Evolutionary conservation across 73 alveolate genomes (phyloP), one percentile per base, ranked within the genome.

Genomic region (Uronychia binucleata): DNA sequence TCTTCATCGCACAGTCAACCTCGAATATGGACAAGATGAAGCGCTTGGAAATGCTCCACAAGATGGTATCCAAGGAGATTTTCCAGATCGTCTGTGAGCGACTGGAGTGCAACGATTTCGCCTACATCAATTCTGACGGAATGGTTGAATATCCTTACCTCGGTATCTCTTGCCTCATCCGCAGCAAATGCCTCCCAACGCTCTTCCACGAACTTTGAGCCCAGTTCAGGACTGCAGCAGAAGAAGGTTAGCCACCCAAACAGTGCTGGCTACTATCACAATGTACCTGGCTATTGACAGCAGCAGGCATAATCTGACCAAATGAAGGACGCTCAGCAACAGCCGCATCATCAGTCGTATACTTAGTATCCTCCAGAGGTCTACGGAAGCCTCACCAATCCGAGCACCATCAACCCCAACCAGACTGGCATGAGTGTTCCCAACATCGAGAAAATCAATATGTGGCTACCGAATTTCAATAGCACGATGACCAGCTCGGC

Each of bases 111-210:
- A 46, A 46, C 67, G 67, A 46, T 46, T 46, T 46, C 67, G 67
- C 67, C 5, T 46, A 46, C 19, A 46, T 46, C 5, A 81, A 81
- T 58, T 57, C 57, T 31, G 88, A 81, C 33, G 88, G 88, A 28
- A 81, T 81, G 1, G 88, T 81, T 59, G 88, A 81, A 34, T 81
- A 34, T 33, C 88, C 88, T 31, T 46, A 46, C 19, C 19, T 46
- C 5, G 67, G 67, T 46, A 46, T 11, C 5, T 11, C 19, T 46
- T 46, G n/a, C 67, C 19, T 19, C 5, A 46, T 19, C 19, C n/a
- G 19, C 19, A 46, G 67, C 67, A 46, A 19, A 5, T 11, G 5
- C 67, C 19, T 46, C 67, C 5, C 19, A 46, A 19, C 5, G 67
- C 5, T 46, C 67, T 46, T 46, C 67, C 5, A 46, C 67, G n/a